Base-by-base conservation (phyloP, 164 flowering plant genomes). In the Amborella trichopoda region DNA sequence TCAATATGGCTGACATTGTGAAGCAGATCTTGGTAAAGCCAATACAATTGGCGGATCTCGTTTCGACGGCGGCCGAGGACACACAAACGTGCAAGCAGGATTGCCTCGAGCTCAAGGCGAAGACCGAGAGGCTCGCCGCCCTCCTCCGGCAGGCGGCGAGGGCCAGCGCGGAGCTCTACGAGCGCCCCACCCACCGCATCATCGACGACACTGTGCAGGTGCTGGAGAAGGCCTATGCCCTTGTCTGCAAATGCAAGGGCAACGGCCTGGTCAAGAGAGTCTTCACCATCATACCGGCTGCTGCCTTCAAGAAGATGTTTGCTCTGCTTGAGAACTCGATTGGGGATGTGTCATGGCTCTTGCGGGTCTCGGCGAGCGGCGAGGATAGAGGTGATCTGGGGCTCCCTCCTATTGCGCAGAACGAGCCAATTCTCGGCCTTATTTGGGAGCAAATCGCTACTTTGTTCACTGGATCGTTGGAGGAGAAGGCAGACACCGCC, bases 391-490 rank as follows among this genome's bases (percentile, higher is more conserved):
- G 63, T 19, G 82, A 67, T 24, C 67, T 81, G 1, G 96, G 96
- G 0, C 73, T 88, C 14, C 96, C 96, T 16, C 94, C 94, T 0
- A 88, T 88, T 13, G 96, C 96, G 0, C 68, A 85, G 2, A 83
- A 88, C 59, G 94, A 88, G 59, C 96, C 96, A 0, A 88, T 83
- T 23, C 52, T 88, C n/a, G 73, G 94, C 62, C 61, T 83, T 0
- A 83, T 88, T 5, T 88, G 96, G 96, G 96, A 88, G 47, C 91
- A 88, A 53, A 56, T 88, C 41, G 94, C 91, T 0, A 74, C 73
- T 38, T 72, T 88, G 23, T 52, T 54, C 36, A 61, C 78, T 2
- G 89, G 86, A 0, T 51, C 77, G 1, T 6, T 67, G 0, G 90
- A 81, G 3, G 83, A 76, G 1, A 48, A 71, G n/a, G 47, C 88